phyloP scores from a whole-genome alignment of 768 basidiomycete genomes.

The Russula virescens region DNA sequence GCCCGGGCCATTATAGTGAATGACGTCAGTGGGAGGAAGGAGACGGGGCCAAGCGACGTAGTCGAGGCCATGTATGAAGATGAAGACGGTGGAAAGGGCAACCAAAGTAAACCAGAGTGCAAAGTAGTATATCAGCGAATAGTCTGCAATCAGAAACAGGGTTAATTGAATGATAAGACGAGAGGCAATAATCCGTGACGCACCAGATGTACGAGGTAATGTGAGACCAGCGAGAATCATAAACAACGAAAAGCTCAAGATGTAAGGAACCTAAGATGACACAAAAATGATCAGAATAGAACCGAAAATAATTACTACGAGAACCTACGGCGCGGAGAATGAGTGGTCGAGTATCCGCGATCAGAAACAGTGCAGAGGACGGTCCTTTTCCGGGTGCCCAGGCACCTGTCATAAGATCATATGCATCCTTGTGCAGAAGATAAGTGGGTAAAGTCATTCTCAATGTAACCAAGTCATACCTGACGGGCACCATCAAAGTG shows the following conservation, averaged over 20 bases:
- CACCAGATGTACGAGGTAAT: constrained; percentile 82
- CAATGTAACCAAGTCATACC: constrained; percentile 34
- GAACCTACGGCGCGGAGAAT: constrained; percentile 71
- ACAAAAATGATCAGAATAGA: neutral
- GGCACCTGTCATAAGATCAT: constrained; percentile 86
- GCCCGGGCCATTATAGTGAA: constrained; percentile 87
- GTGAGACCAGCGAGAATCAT: constrained; percentile 86
- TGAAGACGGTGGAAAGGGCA: constrained; percentile 58
- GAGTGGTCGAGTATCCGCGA: constrained; percentile 77
- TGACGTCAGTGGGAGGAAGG: constrained; percentile 67
- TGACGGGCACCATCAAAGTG: constrained; percentile 93
- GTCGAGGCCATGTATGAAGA: constrained; percentile 80
- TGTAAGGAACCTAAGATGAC: constrained; percentile 66
- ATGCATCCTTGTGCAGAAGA: constrained; percentile 66
- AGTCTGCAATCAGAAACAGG: constrained; percentile 44
- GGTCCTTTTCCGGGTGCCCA: constrained; percentile 84
- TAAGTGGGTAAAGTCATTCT: constrained; percentile 1
- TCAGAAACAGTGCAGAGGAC: constrained; percentile 59
- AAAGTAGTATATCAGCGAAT: constrained; percentile 81
- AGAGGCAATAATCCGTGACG: constrained; percentile 28
- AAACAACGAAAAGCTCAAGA: constrained; percentile 73
- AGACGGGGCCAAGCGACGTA: constrained; percentile 95
- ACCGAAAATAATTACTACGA: constrained; percentile 1
- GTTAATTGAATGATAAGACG: constrained; percentile 15
- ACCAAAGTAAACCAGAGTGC: constrained; percentile 71